phyloP scores from a whole-genome alignment of 495 filamentous ascomycete genomes.

The Penicillium herquei region DNA sequence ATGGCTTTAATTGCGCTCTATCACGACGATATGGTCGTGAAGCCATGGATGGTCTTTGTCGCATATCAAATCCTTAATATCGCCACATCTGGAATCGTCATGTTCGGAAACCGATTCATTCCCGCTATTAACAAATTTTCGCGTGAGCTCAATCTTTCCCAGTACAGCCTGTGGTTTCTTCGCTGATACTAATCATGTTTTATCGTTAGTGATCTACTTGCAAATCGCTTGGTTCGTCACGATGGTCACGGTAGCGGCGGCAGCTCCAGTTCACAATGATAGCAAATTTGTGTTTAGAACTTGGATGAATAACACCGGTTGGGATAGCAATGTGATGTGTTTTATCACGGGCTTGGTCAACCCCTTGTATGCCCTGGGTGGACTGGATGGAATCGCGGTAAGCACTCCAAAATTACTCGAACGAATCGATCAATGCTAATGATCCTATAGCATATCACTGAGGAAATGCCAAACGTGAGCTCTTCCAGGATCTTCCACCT shows the following conservation, averaged over 20 bases:
- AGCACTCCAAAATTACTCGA: conserved; percentile 25
- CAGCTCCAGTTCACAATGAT: conserved; percentile 49
- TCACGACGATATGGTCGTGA: conserved; percentile 29
- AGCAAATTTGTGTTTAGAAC: conserved; percentile 61
- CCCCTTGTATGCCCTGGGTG: conserved; percentile 74
- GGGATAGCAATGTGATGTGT: conserved; percentile 64
- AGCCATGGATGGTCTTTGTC: conserved; percentile 41
- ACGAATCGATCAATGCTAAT: background rate
- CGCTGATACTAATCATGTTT: background rate
- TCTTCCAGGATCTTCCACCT: conserved; percentile 8
- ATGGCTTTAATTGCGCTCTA: conserved; percentile 38
- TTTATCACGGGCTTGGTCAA: conserved; percentile 77
- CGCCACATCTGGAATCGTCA: conserved; percentile 27
- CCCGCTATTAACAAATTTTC: conserved; percentile 39
- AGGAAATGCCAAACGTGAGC: conserved; percentile 66
- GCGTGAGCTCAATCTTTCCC: conserved; percentile 14
- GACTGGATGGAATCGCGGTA: conserved; percentile 54
- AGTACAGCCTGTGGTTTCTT: no score
- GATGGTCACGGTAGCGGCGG: conserved; percentile 66
- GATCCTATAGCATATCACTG: conserved; percentile 63
- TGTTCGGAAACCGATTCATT: conserved; percentile 39
- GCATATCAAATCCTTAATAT: conserved; percentile 36
- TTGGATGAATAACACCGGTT: conserved; percentile 67
- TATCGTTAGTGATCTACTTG: conserved; percentile 53
- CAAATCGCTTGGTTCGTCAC: conserved; percentile 64